These are phyloP conservation scores for Medicago arabica DNA, from an alignment of 306 rosid species.

Conservation along the genomic window DNA sequence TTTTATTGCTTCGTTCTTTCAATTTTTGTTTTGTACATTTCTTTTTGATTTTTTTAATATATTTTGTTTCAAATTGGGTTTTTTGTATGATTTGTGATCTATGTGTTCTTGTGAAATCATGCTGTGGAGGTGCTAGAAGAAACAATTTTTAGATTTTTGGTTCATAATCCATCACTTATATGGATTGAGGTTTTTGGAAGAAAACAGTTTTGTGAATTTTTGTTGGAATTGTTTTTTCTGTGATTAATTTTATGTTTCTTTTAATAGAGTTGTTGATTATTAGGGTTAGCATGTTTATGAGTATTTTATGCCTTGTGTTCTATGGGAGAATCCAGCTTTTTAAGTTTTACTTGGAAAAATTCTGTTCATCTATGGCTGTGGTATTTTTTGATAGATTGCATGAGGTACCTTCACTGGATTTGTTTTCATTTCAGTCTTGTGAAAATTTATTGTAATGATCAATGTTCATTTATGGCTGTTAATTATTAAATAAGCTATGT, in stretches of 20 bases:
- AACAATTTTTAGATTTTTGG: slow-evolving; percentile 12
- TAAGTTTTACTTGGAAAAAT: slow-evolving; percentile 23
- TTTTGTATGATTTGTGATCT: slow-evolving; percentile 27
- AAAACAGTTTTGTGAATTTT: slow-evolving; percentile 8
- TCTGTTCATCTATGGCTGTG: slow-evolving; percentile 29
- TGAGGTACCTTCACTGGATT: slow-evolving; percentile 23
- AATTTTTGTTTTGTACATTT: not conserved
- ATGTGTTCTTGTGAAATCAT: slow-evolving; percentile 16
- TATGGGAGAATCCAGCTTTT: slow-evolving; percentile 18
- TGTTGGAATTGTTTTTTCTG: slow-evolving; percentile 11
- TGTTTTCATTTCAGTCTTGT: slow-evolving; percentile 31
- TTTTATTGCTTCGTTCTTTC: not conserved
- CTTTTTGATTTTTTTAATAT: not conserved
- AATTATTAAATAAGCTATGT: slow-evolving; percentile 26
- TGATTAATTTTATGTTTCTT: slow-evolving; percentile 13
- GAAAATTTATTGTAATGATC: slow-evolving; percentile 21
- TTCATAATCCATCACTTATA: not conserved
- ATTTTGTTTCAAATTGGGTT: slow-evolving; percentile 12
- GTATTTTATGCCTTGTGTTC: slow-evolving; percentile 35
- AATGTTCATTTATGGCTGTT: slow-evolving; percentile 32
- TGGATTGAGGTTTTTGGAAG: slow-evolving; percentile 35
- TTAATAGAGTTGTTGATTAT: slow-evolving; percentile 10
- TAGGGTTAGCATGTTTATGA: slow-evolving; percentile 11
- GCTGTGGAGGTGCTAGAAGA: slow-evolving; percentile 19
- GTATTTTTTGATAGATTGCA: slow-evolving; percentile 14